Conservation (phyloP, 345 rosid genomes). For the Aegle marmelos region DNA sequence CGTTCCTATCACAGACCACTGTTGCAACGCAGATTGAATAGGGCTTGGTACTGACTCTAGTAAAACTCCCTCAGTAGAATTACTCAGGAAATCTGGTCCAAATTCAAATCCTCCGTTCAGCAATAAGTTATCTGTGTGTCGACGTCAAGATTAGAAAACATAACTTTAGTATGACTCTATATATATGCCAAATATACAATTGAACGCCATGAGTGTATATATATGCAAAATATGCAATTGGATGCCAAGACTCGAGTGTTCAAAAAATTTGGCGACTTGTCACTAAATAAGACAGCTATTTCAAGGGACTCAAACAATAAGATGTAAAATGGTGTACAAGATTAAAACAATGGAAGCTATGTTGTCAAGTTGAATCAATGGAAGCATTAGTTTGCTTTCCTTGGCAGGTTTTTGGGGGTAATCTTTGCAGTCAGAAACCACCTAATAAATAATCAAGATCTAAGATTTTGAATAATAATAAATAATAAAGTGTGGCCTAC, state of each 20-base stretch:
- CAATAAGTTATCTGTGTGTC: constrained; percentile 39
- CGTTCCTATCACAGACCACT: constrained; percentile 50
- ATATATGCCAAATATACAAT: too few species aligned
- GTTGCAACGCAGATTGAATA: constrained; percentile 41
- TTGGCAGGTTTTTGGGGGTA: too few species aligned
- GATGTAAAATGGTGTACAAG: not conserved
- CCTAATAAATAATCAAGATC: not conserved
- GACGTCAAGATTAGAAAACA: not conserved
- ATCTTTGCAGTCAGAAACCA: not conserved
- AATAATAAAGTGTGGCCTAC: not conserved
- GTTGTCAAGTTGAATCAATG: not conserved
- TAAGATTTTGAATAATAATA: not conserved
- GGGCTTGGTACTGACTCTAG: constrained; percentile 43
- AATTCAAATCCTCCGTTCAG: constrained; percentile 58
- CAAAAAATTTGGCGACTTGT: not conserved
- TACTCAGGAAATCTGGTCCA: constrained; percentile 49
- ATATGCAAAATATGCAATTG: not conserved
- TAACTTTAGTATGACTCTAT: not conserved
- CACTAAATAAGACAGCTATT: not conserved
- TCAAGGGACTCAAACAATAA: not conserved
- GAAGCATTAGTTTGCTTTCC: not conserved
- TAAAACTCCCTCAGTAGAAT: constrained; percentile 46
- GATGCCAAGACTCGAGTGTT: not conserved
- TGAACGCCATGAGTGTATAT: too few species aligned
- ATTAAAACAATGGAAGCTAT: not conserved